Percentiles rank a stretch among this genome's conserved stretches.
Evolutionary conservation across 2,329 filamentous ascomycete genomes (phyloP).

Genomic region (Clonostachys rhizophaga): DNA sequence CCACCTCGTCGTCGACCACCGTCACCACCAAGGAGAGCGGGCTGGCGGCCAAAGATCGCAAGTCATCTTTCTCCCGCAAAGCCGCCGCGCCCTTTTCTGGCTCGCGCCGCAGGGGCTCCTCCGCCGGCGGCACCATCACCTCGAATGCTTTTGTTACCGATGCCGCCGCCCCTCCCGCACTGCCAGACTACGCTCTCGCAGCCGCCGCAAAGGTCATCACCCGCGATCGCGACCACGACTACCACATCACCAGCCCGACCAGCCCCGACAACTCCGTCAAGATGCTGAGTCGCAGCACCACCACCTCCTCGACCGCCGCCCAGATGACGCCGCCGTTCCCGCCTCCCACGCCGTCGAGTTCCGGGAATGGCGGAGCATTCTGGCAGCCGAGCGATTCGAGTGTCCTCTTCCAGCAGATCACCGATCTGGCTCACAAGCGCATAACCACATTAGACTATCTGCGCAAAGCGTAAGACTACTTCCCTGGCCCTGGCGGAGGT

Average conservation of each 20-base stretch:
- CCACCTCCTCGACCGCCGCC: conserved; percentile 17
- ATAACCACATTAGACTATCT: conserved; percentile 94
- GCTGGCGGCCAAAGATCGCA: conserved; percentile 34
- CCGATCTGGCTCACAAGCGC: conserved; percentile 83
- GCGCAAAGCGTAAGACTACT: conserved; percentile 71
- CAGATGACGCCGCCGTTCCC: conserved; percentile 9
- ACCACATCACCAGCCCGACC: conserved; percentile 11
- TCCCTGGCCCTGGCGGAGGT: background rate
- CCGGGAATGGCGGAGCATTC: conserved; percentile 1
- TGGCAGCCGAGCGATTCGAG: conserved; percentile 40
- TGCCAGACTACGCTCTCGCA: conserved; percentile 49
- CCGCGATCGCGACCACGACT: conserved; percentile 15
- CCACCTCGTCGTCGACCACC: conserved; percentile 5
- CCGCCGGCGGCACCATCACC: conserved; percentile 24
- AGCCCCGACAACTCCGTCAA: conserved; percentile 29
- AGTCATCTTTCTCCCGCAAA: conserved; percentile 49
- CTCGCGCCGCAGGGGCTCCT: conserved; percentile 33
- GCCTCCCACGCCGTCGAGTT: conserved; percentile 7
- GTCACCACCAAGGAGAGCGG: conserved; percentile 8
- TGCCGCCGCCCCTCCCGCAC: conserved; percentile 42
- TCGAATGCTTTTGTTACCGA: conserved; percentile 33
- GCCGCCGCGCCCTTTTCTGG: conserved; percentile 41
- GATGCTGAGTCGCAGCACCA: conserved; percentile 37
- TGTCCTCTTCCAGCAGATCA: conserved; percentile 60
- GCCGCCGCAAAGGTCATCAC: conserved; percentile 36